Percentiles rank a stretch among this genome's conserved stretches.
phyloP scores from a whole-genome alignment of 2,329 filamentous ascomycete species.

The Aspergillus proliferans region DNA sequence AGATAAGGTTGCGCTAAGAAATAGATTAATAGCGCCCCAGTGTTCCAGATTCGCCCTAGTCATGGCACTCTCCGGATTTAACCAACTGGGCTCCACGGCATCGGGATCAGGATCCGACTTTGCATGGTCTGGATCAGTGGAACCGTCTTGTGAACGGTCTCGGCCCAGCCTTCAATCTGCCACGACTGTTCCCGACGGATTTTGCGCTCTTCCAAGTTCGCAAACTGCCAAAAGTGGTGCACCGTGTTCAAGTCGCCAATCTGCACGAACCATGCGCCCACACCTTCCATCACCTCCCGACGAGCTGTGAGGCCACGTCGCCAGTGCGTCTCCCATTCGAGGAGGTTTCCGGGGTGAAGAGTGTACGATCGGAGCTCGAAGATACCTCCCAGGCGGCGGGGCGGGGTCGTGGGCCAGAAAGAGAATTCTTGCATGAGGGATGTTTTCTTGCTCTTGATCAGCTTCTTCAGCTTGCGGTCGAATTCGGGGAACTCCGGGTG shows the following conservation, averaged over 20 bases:
- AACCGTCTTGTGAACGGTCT: slow-evolving; percentile 97
- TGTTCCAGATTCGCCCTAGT: neutral
- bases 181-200: slow-evolving; percentile 88
- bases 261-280: slow-evolving; percentile 97
- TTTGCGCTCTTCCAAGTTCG: slow-evolving; percentile 90
- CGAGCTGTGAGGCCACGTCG: slow-evolving; percentile 82
- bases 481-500: slow-evolving; percentile 81
- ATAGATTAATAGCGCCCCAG: neutral
- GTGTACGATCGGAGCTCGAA: slow-evolving; percentile 98
- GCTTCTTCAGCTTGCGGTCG: slow-evolving; percentile 73
- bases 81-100: slow-evolving; percentile 92
- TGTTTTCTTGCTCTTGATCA: slow-evolving; percentile 77
- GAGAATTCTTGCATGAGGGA: slow-evolving; percentile 99
- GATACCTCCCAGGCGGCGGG: slow-evolving; percentile 80
- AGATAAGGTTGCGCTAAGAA: neutral
- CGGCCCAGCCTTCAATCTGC: slow-evolving; percentile 89
- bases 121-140: slow-evolving; percentile 96
- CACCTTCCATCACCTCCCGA: slow-evolving; percentile 95
- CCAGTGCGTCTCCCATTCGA: slow-evolving; percentile 99
- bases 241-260: slow-evolving; percentile 97
- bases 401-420: slow-evolving; percentile 95
- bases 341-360: slow-evolving; percentile 85
- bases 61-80: slow-evolving; percentile 35
- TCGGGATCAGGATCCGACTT: slow-evolving; percentile 84
- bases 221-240: slow-evolving; percentile 98